Evolutionary conservation across 805 yeast species (phyloP).

Genomic region (Vanderwaltozyma tropicalis): DNA sequence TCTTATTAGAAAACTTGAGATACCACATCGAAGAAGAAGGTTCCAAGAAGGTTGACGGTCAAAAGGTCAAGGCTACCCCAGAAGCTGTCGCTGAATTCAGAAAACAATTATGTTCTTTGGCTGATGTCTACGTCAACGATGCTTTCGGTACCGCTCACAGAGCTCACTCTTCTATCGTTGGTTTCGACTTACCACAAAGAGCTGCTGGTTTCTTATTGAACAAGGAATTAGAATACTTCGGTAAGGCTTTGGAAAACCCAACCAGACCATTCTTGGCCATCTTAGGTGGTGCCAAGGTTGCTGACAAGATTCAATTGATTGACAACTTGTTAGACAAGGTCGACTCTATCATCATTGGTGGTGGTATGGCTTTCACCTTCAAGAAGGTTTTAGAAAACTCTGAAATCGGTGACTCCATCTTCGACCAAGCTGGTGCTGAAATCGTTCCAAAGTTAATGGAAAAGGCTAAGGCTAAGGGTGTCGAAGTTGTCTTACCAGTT

Average conservation of each 20-base stretch:
- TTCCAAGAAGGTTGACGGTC: conserved; percentile 80
- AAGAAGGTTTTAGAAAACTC: conserved; percentile 82
- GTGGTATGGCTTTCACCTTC: conserved; percentile 99
- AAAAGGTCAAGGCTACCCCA: conserved; percentile 85
- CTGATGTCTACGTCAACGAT: conserved; percentile 95
- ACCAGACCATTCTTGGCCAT: conserved; percentile 96
- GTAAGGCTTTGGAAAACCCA: conserved; percentile 97
- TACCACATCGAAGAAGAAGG: conserved; percentile 98
- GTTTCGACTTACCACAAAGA: conserved; percentile 87
- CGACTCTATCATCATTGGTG: conserved; percentile 88
- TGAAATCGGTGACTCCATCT: conserved; percentile 85
- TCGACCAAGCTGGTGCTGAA: conserved; percentile 90
- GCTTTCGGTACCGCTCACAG: conserved; percentile 99
- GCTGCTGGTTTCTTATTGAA: conserved; percentile 98
- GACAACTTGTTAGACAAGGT: conserved; percentile 96
- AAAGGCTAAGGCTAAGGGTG: conserved; percentile 94
- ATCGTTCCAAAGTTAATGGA: conserved; percentile 84
- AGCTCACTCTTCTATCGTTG: conserved; percentile 99
- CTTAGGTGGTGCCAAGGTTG: conserved; percentile 98
- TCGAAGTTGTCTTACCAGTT: conserved; percentile 86
- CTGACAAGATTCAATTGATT: conserved; percentile 96
- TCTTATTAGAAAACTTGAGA: conserved; percentile 93
- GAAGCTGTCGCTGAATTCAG: conserved; percentile 83
- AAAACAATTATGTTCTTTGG: conserved; percentile 77
- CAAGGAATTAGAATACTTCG: conserved; percentile 94